phyloP scores from a whole-genome alignment of 2,329 filamentous ascomycete species.

The Scedosporium boydii region DNA sequence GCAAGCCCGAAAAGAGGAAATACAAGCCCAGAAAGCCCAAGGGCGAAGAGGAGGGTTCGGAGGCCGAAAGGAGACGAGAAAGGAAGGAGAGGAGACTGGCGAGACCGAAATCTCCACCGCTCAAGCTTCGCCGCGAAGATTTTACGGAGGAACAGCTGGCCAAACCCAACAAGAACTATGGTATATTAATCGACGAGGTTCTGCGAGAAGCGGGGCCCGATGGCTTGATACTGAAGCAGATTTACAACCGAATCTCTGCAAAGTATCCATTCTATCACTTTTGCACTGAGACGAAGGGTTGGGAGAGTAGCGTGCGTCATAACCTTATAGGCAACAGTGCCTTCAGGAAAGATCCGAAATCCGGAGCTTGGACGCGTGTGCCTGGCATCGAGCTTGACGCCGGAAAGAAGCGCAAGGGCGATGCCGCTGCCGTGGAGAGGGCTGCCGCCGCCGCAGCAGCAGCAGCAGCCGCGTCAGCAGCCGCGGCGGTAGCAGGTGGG shows the following conservation, averaged over 20 bases:
- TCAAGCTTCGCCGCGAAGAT: constrained; percentile 44
- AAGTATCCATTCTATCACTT: constrained; percentile 53
- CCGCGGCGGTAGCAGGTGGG: neutral
- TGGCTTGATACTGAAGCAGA: constrained; percentile 50
- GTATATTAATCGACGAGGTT: constrained; percentile 51
- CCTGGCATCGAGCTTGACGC: constrained; percentile 49
- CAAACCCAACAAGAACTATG: constrained; percentile 55
- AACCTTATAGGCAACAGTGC: constrained; percentile 54
- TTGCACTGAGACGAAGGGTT: constrained; percentile 52
- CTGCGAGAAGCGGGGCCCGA: constrained; percentile 43
- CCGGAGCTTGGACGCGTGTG: constrained; percentile 47
- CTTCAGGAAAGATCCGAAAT: constrained; percentile 48
- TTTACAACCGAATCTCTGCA: constrained; percentile 51
- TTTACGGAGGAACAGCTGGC: constrained; percentile 49
- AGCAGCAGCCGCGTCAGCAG: constrained; percentile 6
- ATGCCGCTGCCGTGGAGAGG: constrained; percentile 36
- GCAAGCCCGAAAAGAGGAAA: constrained; percentile 53
- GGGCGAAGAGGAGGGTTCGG: constrained; percentile 43
- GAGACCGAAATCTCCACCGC: constrained; percentile 49
- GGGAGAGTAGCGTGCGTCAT: constrained; percentile 56
- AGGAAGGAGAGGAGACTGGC: constrained; percentile 49
- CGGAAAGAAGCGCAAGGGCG: constrained; percentile 49
- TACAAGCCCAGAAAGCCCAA: constrained; percentile 54
- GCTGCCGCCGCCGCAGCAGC: constrained; percentile 16
- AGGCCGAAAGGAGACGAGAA: constrained; percentile 45